Percentiles rank a stretch among this genome's conserved stretches.
These are phyloP conservation scores for Aspergillaceae sp. DNA, from an alignment of 2,329 filamentous ascomycete species.

Conservation along the genomic window DNA sequence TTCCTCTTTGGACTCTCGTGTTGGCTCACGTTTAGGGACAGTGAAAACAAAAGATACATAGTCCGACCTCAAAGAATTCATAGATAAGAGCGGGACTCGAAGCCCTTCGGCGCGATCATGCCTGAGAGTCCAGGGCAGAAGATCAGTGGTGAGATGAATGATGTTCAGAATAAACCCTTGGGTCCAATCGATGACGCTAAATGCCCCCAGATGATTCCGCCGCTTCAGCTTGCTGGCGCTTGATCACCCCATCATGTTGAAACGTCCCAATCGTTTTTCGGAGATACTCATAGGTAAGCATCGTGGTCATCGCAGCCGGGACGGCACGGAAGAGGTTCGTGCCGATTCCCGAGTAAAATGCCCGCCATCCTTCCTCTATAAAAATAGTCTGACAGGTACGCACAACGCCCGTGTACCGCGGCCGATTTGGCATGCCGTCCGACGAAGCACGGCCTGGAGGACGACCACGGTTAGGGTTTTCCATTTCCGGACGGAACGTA, in stretches of 20 bases:
- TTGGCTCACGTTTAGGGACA: no score
- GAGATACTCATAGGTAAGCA: slow-evolving; percentile 88
- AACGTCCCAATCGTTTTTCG: slow-evolving; percentile 46
- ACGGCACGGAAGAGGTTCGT: slow-evolving; percentile 96
- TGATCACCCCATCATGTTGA: slow-evolving; percentile 43
- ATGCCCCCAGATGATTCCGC: slow-evolving; percentile 1
- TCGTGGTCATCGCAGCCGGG: slow-evolving; percentile 90
- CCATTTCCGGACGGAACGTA: slow-evolving; percentile 35
- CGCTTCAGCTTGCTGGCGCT: slow-evolving; percentile 16
- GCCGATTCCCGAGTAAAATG: slow-evolving; percentile 94
- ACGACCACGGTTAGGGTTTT: slow-evolving; percentile 36
- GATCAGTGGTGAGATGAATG: no score
- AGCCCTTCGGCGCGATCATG: no score
- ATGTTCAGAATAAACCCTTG: no score
- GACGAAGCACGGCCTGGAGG: slow-evolving; percentile 40
- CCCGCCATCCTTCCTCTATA: slow-evolving; percentile 85
- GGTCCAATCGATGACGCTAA: no score
- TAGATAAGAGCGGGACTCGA: no score
- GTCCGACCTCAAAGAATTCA: no score
- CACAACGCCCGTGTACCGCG: slow-evolving; percentile 66
- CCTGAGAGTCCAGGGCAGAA: no score
- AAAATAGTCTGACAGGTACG: slow-evolving; percentile 79
- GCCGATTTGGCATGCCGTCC: slow-evolving; percentile 48
- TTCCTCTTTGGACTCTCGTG: no score
- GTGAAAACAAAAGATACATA: no score